A percentile compares a stretch with the other conserved stretches of the same genome.
phyloP scores from a whole-genome alignment of 2,329 filamentous ascomycete genomes.

The Botrytis hyacinthi region DNA sequence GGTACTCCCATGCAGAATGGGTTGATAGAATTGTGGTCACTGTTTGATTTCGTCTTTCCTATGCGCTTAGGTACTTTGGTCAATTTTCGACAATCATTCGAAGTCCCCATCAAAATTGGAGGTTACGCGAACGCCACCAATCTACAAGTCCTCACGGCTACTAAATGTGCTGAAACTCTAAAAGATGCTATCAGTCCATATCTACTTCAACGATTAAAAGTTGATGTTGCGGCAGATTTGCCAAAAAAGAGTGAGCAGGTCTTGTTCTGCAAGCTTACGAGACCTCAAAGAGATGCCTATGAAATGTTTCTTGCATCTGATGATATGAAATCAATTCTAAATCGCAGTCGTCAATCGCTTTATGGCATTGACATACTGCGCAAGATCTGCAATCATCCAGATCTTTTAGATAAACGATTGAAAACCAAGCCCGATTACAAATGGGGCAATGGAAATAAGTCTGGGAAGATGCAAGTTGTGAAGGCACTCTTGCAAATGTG shows the following conservation, averaged over 20 bases:
- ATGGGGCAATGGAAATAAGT: conserved; percentile 76
- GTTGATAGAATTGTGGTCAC: conserved; percentile 87
- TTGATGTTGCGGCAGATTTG: conserved; percentile 88
- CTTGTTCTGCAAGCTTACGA: conserved; percentile 88
- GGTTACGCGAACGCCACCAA: conserved; percentile 96
- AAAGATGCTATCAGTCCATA: conserved; percentile 95
- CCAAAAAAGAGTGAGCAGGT: conserved; percentile 97
- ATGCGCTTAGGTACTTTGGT: conserved; percentile 92
- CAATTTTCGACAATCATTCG: conserved; percentile 86
- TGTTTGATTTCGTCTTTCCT: conserved; percentile 97
- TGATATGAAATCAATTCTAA: conserved; percentile 81
- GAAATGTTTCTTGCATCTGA: conserved; percentile 76
- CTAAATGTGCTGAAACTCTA: conserved; percentile 88
- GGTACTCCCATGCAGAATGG: conserved; percentile 99
- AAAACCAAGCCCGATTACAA: conserved; percentile 61
- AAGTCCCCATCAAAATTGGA: conserved; percentile 88
- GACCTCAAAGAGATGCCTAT: conserved; percentile 75
- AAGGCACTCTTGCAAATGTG: conserved; percentile 84
- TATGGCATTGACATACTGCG: conserved; percentile 89
- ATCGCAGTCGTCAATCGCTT: conserved; percentile 72
- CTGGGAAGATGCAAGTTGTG: conserved; percentile 94
- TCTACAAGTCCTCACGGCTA: conserved; percentile 88
- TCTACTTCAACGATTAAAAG: conserved; percentile 85
- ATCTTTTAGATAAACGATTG: conserved; percentile 67
- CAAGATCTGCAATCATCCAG: conserved; percentile 97